Conservation (phyloP, 1,139 yeast genomes). For the Pichia sp. region DNA sequence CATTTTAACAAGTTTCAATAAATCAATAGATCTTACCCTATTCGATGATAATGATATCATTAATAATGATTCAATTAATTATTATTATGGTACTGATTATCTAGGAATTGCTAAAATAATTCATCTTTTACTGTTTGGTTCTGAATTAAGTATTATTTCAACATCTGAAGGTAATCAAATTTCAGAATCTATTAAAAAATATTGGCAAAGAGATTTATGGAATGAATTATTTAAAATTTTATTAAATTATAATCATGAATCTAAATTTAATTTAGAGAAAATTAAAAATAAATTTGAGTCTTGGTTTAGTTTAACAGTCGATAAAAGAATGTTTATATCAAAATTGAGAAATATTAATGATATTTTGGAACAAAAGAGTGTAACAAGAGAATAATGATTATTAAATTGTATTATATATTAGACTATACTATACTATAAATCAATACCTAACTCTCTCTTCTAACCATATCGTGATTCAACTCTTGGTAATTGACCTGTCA, state of each 20-base stretch:
- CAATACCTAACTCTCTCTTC: background rate
- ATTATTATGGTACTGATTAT: conserved; percentile 83
- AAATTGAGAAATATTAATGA: conserved; percentile 15
- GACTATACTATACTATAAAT: no score
- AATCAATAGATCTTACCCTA: conserved; percentile 65
- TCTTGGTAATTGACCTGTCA: conserved; percentile 5
- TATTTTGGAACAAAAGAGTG: conserved; percentile 12
- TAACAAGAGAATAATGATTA: background rate
- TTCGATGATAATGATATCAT: conserved; percentile 38
- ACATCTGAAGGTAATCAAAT: conserved; percentile 32
- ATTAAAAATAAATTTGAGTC: conserved; percentile 17
- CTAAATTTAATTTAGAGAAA: conserved; percentile 6
- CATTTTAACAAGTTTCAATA: conserved; percentile 73
- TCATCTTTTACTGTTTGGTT: conserved; percentile 67
- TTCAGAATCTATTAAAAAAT: conserved; percentile 50
- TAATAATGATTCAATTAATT: conserved; percentile 59
- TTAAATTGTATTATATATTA: background rate
- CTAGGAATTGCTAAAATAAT: conserved; percentile 74
- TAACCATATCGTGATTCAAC: background rate
- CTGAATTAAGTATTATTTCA: conserved; percentile 41
- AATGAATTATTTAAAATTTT: conserved; percentile 53
- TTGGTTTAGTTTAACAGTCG: conserved; percentile 21
- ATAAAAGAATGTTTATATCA: conserved; percentile 14
- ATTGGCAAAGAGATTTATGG: conserved; percentile 79
- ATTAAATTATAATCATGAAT: conserved; percentile 46